Base-by-base conservation (phyloP, 1,284 basidiomycete species). In the Irpex sp. region DNA sequence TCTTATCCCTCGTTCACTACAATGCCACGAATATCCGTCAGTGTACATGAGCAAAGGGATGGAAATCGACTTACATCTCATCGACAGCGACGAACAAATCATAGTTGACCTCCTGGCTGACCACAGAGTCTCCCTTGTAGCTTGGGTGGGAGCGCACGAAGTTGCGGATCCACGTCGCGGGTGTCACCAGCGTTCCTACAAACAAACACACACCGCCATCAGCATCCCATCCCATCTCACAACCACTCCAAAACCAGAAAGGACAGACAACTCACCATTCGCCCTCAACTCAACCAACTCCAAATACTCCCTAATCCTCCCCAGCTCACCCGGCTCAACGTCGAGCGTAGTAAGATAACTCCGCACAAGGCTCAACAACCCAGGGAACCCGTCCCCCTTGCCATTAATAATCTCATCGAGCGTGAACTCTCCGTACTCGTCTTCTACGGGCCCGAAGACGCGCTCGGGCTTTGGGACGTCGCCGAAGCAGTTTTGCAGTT, bases 331-430 rank as follows among this genome's bases (percentile, higher is more conserved):
- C 21, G 82, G 77, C 64, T 91, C 86, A 47, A 96, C 84, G 67
- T 98, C 94, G 64, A 98, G 79, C 6, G 93, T 93, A 68, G 94
- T 92, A 62, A 99, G 79, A 76, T 98, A 99, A 52, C 88, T 86
- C 71, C 90, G 84, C 4, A 98, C 89, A 15, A 99, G 82, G 38
- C 89, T 87, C 49, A 99, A 76, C 37, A 99, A 78, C 8, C 97
- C 97, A 0, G 93, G 93, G 82, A 95, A 98, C 17, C 77, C 73
- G 52, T 78, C 77, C 21, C 83, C 85, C 84, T 92, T 93, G 17
- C 97, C 97, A 72, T 93, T 94, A 78, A 99, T 92, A 56, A 99
- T 92, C 78, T 99, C 95, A 69, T 94, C 81, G 74, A 98, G 84
- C 0, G 92, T 87, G 89, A 97, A 96, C 74, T 97, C 94, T 66